These are phyloP conservation scores for Crithidia thermophila DNA, from an alignment of 208 protist genomes.

Conservation along the genomic window DNA sequence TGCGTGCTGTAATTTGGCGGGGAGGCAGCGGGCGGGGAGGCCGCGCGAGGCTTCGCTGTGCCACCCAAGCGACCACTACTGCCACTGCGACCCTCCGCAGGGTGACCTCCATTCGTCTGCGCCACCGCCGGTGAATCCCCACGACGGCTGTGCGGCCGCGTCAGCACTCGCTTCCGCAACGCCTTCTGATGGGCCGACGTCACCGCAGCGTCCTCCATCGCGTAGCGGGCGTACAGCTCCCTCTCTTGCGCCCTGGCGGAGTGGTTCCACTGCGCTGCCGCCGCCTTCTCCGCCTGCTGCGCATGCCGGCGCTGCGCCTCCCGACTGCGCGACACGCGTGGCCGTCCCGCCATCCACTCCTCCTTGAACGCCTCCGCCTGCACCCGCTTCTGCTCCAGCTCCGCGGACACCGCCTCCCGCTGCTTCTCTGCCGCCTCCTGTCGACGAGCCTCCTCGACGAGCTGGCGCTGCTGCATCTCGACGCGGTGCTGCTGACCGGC, in stretches of 20 bases:
- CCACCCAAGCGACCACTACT: not conserved
- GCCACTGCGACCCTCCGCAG: no score
- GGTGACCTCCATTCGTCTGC: no score
- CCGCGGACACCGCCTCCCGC: conserved; percentile 10
- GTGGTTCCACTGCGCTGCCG: not conserved
- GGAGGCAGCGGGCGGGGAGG: not conserved
- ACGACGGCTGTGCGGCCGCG: conserved; percentile 1
- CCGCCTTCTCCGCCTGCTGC: conserved; percentile 7
- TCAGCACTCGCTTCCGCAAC: conserved; percentile 23
- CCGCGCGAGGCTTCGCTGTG: not conserved
- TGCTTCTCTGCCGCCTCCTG: conserved; percentile 33
- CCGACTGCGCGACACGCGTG: conserved; percentile 26
- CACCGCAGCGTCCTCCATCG: conserved; percentile 7
- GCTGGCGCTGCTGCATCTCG: conserved; percentile 11
- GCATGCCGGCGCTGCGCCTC: conserved; percentile 17
- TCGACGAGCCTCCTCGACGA: conserved; percentile 22
- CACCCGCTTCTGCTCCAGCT: conserved; percentile 18
- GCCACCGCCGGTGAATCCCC: not conserved
- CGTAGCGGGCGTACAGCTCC: conserved; percentile 23
- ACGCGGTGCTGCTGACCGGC: conserved; percentile 19
- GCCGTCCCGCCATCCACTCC: conserved; percentile 27
- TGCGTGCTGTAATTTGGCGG: not conserved
- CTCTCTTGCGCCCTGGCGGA: conserved; percentile 6
- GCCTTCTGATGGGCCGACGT: conserved; percentile 22
- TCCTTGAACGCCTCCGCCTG: conserved; percentile 11